phyloP scores from a whole-genome alignment of 371 early-diverging fungal genomes.

The Rhizopus delemar region DNA sequence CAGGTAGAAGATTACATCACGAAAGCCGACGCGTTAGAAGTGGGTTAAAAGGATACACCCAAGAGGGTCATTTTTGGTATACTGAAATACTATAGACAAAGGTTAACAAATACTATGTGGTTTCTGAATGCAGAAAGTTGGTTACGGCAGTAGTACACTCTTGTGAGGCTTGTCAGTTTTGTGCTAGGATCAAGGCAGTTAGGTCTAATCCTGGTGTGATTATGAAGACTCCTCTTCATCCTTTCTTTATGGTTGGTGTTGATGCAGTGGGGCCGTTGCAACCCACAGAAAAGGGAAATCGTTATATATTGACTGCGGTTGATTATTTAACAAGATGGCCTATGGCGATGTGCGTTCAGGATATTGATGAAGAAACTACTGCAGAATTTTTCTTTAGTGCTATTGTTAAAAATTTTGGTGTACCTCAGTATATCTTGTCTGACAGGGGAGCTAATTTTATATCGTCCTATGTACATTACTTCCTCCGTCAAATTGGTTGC shows the following conservation, averaged over 20 bases:
- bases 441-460: constrained; percentile 34
- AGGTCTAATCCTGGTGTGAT: constrained; percentile 19
- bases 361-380: constrained; percentile 24
- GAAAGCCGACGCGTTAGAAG: constrained; percentile 16
- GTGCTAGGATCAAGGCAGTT: constrained; percentile 14
- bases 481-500: constrained; percentile 15
- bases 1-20: constrained; percentile 9
- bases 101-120: constrained; percentile 7
- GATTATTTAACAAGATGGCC: constrained; percentile 24
- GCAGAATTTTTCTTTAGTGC: constrained; percentile 17
- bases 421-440: constrained; percentile 15
- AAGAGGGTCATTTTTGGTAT: constrained; percentile 29
- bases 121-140: constrained; percentile 19
- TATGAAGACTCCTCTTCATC: constrained; percentile 7
- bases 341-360: constrained; percentile 10
- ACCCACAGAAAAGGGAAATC: not conserved
- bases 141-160: constrained; percentile 23
- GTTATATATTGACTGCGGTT: constrained; percentile 12
- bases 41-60: constrained; percentile 18
- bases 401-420: constrained; percentile 18
- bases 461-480: constrained; percentile 9
- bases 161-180: constrained; percentile 3
- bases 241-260: constrained; percentile 23
- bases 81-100: constrained; percentile 15
- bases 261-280: constrained; percentile 28